Conservation (phyloP, 2,329 filamentous ascomycete genomes). For the Fusarium neocosmosporiellum region DNA sequence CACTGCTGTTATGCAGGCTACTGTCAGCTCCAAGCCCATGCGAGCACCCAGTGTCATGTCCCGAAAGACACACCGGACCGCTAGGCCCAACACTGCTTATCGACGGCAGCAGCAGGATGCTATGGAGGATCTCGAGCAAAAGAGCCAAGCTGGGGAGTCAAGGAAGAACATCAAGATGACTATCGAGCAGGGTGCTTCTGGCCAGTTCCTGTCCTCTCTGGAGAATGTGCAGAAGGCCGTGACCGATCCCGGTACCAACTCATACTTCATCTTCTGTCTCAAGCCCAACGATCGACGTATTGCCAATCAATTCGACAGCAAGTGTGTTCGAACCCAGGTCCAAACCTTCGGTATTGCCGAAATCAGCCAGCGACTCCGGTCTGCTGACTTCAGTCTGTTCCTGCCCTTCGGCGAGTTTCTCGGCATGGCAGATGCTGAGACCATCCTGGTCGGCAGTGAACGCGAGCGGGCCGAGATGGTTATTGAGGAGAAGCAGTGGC, state of each 20-base stretch:
- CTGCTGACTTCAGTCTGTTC: constrained; percentile 96
- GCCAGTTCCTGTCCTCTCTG: constrained; percentile 89
- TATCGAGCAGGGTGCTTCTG: constrained; percentile 85
- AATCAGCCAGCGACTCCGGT: constrained; percentile 91
- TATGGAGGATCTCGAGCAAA: constrained; percentile 59
- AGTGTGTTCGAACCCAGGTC: constrained; percentile 93
- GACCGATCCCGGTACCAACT: constrained; percentile 83
- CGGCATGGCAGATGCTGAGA: constrained; percentile 85
- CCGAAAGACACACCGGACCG: constrained; percentile 69
- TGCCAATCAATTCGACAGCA: constrained; percentile 98
- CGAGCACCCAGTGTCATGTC: constrained; percentile 93
- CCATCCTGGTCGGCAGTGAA: constrained; percentile 89
- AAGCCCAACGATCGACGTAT: constrained; percentile 98
- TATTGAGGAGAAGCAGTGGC: constrained; percentile 94
- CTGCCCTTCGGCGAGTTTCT: constrained; percentile 96
- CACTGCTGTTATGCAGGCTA: constrained; percentile 92
- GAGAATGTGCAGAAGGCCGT: constrained; percentile 93
- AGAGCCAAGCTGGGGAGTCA: constrained; percentile 60
- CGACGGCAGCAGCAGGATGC: constrained; percentile 56
- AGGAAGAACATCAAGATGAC: constrained; percentile 56
- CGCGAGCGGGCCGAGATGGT: constrained; percentile 90
- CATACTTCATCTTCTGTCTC: constrained; percentile 96
- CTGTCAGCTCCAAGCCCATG: constrained; percentile 94
- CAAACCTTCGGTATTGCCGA: constrained; percentile 97
- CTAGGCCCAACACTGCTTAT: constrained; percentile 47